Conservation (phyloP, 106 monocot species). For the Dendrobium huoshanense region DNA sequence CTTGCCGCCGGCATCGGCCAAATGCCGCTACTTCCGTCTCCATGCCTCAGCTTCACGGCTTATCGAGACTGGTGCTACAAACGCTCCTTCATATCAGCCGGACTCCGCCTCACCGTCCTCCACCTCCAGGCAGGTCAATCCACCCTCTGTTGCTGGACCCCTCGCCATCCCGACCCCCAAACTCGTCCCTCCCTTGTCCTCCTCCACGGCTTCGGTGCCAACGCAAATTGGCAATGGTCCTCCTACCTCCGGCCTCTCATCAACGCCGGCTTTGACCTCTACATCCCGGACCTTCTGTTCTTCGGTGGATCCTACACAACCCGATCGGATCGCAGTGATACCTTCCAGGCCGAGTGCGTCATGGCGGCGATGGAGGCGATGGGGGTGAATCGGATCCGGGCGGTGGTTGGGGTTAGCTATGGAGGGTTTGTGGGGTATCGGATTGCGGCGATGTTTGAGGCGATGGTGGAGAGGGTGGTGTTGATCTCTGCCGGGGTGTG, state of each 20-base stretch:
- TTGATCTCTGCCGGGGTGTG: conserved; percentile 69
- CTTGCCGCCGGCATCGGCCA: background rate
- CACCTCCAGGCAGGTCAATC: conserved; percentile 22
- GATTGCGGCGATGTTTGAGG: conserved; percentile 52
- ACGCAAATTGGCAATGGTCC: conserved; percentile 31
- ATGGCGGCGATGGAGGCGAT: conserved; percentile 38
- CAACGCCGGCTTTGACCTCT: conserved; percentile 22
- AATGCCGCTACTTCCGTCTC: background rate
- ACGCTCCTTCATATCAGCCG: conserved; percentile 50
- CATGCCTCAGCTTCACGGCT: conserved; percentile 56
- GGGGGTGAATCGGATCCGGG: conserved; percentile 29
- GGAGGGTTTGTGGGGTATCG: conserved; percentile 81
- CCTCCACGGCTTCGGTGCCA: conserved; percentile 32
- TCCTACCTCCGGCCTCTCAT: conserved; percentile 14
- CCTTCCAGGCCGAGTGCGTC: conserved; percentile 60
- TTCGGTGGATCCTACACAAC: conserved; percentile 58
- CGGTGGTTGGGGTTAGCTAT: conserved; percentile 67
- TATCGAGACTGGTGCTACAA: conserved; percentile 46
- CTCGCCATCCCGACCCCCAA: conserved; percentile 12
- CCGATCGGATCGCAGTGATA: conserved; percentile 49
- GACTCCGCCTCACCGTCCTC: conserved; percentile 37
- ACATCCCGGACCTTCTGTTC: conserved; percentile 42
- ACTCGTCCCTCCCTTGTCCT: conserved; percentile 18
- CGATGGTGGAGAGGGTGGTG: conserved; percentile 47
- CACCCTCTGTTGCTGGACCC: conserved; percentile 24